Conservation (phyloP, 257 asterid genomes). For the Solanum chiquidenum region DNA sequence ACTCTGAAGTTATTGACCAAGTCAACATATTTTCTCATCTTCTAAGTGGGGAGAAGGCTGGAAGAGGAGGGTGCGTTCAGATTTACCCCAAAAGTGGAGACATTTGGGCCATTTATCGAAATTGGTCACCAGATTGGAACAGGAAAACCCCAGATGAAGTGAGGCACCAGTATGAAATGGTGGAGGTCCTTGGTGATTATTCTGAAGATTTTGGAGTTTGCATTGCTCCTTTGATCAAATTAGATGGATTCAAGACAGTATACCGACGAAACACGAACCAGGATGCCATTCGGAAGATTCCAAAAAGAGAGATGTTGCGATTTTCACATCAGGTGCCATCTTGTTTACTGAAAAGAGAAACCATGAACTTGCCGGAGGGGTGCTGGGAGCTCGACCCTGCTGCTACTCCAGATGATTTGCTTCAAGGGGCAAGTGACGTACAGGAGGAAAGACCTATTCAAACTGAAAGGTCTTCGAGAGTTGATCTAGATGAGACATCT, state of each 20-base stretch:
- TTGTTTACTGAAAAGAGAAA: conserved; percentile 51
- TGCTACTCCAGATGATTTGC: conserved; percentile 89
- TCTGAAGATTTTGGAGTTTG: conserved; percentile 82
- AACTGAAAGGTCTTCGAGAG: conserved; percentile 5
- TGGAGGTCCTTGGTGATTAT: conserved; percentile 79
- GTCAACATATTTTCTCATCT: conserved; percentile 92
- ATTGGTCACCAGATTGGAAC: conserved; percentile 92
- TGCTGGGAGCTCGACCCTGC: conserved; percentile 99
- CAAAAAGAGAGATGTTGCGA: conserved; percentile 79
- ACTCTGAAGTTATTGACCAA: conserved; percentile 79
- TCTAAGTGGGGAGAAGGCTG: conserved; percentile 77
- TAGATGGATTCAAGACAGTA: conserved; percentile 78
- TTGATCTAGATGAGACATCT: not conserved
- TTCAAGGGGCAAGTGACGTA: conserved; percentile 21
- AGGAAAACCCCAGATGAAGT: conserved; percentile 63
- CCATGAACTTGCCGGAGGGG: conserved; percentile 55
- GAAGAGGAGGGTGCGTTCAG: conserved; percentile 91
- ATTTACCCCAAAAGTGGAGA: conserved; percentile 87
- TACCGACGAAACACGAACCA: conserved; percentile 42
- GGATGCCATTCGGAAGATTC: conserved; percentile 52
- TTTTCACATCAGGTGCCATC: conserved; percentile 97
- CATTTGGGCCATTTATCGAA: conserved; percentile 85
- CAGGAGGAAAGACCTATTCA: conserved; percentile 4
- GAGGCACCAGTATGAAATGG: conserved; percentile 97
- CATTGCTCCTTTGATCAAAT: conserved; percentile 59